Conservation (phyloP, 1,284 basidiomycete genomes). For the Phaffia rhodozyma region DNA sequence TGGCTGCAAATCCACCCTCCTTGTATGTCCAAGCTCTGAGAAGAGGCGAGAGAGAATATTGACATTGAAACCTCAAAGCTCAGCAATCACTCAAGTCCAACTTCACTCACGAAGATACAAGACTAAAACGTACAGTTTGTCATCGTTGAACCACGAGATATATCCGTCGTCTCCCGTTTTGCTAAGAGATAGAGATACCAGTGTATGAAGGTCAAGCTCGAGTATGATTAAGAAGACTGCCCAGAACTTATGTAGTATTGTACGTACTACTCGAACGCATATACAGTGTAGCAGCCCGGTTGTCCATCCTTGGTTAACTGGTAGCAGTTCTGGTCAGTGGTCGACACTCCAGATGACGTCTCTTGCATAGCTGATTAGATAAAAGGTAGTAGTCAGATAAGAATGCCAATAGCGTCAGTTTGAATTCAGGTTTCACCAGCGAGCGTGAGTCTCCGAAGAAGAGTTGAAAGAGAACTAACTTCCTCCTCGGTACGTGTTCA, state of each 20-base stretch:
- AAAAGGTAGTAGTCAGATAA: background rate
- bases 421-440: too few relatives aligned
- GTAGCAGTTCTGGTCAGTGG: constrained; percentile 39
- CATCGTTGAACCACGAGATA: constrained; percentile 58
- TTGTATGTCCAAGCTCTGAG: background rate
- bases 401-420: too few relatives aligned
- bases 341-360: constrained; percentile 47
- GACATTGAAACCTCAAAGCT: too few relatives aligned
- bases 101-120: too few relatives aligned
- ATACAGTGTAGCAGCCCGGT: constrained; percentile 38
- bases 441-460: too few relatives aligned
- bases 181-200: too few relatives aligned
- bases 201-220: too few relatives aligned
- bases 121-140: constrained; percentile 25
- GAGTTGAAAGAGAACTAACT: constrained; percentile 19
- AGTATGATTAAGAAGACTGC: too few relatives aligned
- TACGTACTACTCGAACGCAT: constrained; percentile 47
- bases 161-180: constrained; percentile 41
- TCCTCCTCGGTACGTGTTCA: constrained; percentile 44
- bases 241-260: too few relatives aligned
- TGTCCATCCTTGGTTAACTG: constrained; percentile 26
- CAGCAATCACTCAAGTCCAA: background rate
- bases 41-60: too few relatives aligned
- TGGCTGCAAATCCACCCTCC: constrained; percentile 44
- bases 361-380: constrained; percentile 38